Evolutionary conservation across 139 green algal genomes (phyloP).

Genomic region (Chlorella sp.): DNA sequence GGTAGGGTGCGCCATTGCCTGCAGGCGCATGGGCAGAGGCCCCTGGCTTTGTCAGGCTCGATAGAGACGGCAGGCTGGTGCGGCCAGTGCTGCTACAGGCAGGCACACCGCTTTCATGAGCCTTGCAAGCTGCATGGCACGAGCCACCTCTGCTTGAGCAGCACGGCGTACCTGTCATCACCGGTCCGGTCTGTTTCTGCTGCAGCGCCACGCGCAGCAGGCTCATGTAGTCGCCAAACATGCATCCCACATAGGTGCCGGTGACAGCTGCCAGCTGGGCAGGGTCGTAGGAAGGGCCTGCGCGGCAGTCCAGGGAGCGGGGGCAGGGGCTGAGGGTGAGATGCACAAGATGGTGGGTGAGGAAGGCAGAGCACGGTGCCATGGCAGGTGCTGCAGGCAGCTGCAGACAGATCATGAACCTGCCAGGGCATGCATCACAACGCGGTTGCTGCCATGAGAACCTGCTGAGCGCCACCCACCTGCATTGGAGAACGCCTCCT

Average conservation of each 20-base stretch:
- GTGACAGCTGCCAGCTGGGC: neutral
- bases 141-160: neutral
- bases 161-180: slow-evolving; percentile 27
- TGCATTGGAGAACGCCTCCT: slow-evolving; percentile 46
- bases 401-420: neutral
- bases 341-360: neutral
- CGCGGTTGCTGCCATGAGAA: no score
- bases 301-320: neutral
- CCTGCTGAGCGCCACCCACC: slow-evolving; percentile 8
- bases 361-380: neutral
- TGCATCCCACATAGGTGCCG: slow-evolving; percentile 60
- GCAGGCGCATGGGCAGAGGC: slow-evolving; percentile 2
- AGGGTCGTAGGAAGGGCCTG: neutral
- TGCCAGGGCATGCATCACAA: no score
- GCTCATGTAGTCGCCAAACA: slow-evolving; percentile 53
- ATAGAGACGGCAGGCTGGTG: neutral
- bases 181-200: slow-evolving; percentile 28
- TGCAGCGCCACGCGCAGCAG: slow-evolving; percentile 18
- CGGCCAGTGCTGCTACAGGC: neutral
- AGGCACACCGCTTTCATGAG: neutral
- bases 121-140: neutral
- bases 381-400: neutral
- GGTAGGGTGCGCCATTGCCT: slow-evolving; percentile 57
- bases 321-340: neutral
- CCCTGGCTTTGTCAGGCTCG: neutral